phyloP scores from a whole-genome alignment of 179 eudicot species.

The Beta lomatogona region DNA sequence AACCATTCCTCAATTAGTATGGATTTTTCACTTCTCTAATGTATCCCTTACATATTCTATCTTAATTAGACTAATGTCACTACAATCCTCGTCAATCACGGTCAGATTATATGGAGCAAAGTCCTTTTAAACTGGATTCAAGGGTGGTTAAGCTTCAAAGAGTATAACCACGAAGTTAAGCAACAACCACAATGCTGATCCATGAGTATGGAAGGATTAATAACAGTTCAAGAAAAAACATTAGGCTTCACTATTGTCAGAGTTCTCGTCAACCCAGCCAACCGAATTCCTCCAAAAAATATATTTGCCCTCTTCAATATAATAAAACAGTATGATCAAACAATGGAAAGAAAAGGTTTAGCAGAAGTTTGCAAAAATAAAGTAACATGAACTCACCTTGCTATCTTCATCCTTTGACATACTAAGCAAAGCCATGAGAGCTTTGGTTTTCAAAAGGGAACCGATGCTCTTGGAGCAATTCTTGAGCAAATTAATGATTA shows the following conservation, averaged over 20 bases:
- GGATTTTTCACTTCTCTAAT: neutral
- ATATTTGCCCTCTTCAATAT: neutral
- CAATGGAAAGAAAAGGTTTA: neutral
- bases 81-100: too few species aligned
- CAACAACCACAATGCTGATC: neutral
- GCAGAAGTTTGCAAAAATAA: neutral
- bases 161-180: neutral
- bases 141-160: too few species aligned
- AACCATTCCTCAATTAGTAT: neutral
- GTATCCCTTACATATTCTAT: too few species aligned
- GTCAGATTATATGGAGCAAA: too few species aligned
- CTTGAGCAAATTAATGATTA: slow-evolving; percentile 45
- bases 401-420: slow-evolving; percentile 72
- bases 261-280: slow-evolving; percentile 8
- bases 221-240: neutral
- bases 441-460: slow-evolving; percentile 56
- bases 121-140: too few species aligned
- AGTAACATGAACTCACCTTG: slow-evolving; percentile 43
- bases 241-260: too few species aligned
- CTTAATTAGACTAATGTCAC: too few species aligned
- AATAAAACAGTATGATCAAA: neutral
- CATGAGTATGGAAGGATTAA: neutral
- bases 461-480: slow-evolving; percentile 42
- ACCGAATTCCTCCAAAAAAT: neutral
- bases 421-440: slow-evolving; percentile 56